phyloP scores from a whole-genome alignment of 208 protist species.

The Acanthamoeba culbertsoni region DNA sequence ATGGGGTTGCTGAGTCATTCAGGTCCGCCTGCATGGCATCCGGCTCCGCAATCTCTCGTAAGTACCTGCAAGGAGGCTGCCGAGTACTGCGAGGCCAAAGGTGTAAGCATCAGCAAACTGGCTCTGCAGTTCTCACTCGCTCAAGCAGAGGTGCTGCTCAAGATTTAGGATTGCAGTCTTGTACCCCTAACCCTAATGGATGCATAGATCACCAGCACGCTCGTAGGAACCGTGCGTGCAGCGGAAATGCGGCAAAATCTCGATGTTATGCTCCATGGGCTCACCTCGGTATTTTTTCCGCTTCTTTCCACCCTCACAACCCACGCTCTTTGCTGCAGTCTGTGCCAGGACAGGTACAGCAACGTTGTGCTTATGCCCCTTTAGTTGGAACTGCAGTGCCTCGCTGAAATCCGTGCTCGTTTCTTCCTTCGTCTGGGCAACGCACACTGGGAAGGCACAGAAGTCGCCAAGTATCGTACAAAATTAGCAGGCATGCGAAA shows the following conservation, averaged over 20 bases:
- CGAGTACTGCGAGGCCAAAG: not conserved
- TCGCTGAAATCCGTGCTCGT: not conserved
- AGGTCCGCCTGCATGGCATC: conserved; percentile 54
- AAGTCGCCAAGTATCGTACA: not conserved
- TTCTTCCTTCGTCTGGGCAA: not conserved
- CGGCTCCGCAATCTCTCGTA: not conserved
- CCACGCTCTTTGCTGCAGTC: not conserved
- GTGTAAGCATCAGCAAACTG: not conserved
- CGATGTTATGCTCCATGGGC: not conserved
- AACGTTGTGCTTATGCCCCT: too few relatives aligned
- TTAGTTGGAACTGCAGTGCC: too few relatives aligned
- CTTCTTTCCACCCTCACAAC: not conserved
- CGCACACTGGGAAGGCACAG: not conserved
- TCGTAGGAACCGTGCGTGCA: not conserved
- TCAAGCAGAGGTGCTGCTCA: not conserved
- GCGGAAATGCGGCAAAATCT: not conserved
- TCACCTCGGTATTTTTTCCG: not conserved
- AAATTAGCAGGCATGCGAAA: too few relatives aligned
- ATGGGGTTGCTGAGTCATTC: conserved; percentile 29
- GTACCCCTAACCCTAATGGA: not conserved
- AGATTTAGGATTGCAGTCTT: not conserved
- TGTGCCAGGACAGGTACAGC: not conserved
- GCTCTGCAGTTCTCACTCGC: not conserved
- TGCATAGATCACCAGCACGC: not conserved
- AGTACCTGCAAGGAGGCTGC: not conserved